Evolutionary conservation across 768 basidiomycete species (phyloP).

Genomic region (Mrakia blollopis): DNA sequence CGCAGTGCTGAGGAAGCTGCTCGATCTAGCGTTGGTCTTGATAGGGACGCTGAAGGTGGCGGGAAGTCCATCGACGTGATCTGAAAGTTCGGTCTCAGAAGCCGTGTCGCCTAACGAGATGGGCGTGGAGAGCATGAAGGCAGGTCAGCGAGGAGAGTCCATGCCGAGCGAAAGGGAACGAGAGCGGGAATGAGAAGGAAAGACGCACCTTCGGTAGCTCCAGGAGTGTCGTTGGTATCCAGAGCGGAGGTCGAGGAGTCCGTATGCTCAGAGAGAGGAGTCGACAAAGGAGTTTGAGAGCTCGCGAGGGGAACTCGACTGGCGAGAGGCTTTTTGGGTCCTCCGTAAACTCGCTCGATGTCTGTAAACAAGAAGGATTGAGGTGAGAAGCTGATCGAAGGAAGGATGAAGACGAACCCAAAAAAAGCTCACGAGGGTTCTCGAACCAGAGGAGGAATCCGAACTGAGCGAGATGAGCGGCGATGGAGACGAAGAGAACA

Average conservation of each 20-base stretch:
- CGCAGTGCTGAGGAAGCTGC: background rate
- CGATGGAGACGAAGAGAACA: slow-evolving; percentile 88
- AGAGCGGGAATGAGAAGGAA: background rate
- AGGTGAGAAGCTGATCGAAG: background rate
- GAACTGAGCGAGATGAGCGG: slow-evolving; percentile 92
- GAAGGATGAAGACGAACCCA: too few species aligned
- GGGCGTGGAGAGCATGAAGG: background rate
- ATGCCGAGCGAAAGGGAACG: background rate
- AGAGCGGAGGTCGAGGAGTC: background rate
- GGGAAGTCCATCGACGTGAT: background rate
- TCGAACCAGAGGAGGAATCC: slow-evolving; percentile 93
- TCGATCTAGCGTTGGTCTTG: background rate
- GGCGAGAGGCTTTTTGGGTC: slow-evolving; percentile 75
- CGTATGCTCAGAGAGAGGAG: background rate
- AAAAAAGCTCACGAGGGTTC: slow-evolving; percentile 78
- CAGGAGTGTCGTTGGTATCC: slow-evolving; percentile 37
- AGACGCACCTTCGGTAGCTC: slow-evolving; percentile 42
- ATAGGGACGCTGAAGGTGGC: background rate
- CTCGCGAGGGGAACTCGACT: slow-evolving; percentile 60
- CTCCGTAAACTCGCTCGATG: slow-evolving; percentile 89
- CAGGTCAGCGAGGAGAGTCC: slow-evolving; percentile 7
- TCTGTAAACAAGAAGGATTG: slow-evolving; percentile 50
- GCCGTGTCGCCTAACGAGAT: slow-evolving; percentile 5
- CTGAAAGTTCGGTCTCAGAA: slow-evolving; percentile 20
- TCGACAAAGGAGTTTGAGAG: slow-evolving; percentile 24